These are phyloP conservation scores for Phytopythium kandeliae DNA, from an alignment of 352 stramenopile species.

Conservation along the genomic window DNA sequence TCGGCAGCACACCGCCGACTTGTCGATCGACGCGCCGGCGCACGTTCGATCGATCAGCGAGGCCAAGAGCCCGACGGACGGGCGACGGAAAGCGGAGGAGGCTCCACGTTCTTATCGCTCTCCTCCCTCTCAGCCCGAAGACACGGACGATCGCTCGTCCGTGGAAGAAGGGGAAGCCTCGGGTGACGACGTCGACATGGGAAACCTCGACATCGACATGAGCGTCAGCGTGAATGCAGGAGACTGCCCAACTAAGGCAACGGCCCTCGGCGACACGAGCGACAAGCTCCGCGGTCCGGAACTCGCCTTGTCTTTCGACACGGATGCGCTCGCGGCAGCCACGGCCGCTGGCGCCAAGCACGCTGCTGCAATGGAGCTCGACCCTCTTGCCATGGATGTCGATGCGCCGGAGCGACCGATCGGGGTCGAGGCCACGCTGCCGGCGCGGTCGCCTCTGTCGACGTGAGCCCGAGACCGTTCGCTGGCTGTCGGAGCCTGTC, in stretches of 20 bases:
- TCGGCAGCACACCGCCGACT: background rate
- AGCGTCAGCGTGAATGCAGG: background rate
- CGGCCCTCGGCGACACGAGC: background rate
- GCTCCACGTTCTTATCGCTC: background rate
- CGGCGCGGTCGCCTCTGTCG: too few species aligned
- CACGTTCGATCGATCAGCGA: background rate
- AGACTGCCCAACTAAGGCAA: too few species aligned
- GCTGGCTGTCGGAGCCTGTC: too few species aligned
- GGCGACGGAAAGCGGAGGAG: background rate
- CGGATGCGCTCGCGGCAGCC: background rate
- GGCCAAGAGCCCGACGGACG: conserved; percentile 4
- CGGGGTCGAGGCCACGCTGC: background rate
- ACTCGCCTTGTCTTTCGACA: background rate
- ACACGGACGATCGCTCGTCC: background rate
- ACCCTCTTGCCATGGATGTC: background rate
- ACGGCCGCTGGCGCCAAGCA: background rate
- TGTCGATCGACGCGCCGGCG: background rate
- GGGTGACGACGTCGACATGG: conserved; percentile 1
- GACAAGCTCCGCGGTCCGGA: background rate
- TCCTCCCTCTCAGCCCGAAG: conserved; percentile 2
- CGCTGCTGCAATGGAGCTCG: background rate
- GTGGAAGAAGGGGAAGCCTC: conserved; percentile 1
- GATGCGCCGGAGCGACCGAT: background rate
- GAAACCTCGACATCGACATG: background rate
- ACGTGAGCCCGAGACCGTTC: too few species aligned